Conservation (phyloP, 805 yeast genomes). For the Zygoascus biomembranicola region DNA sequence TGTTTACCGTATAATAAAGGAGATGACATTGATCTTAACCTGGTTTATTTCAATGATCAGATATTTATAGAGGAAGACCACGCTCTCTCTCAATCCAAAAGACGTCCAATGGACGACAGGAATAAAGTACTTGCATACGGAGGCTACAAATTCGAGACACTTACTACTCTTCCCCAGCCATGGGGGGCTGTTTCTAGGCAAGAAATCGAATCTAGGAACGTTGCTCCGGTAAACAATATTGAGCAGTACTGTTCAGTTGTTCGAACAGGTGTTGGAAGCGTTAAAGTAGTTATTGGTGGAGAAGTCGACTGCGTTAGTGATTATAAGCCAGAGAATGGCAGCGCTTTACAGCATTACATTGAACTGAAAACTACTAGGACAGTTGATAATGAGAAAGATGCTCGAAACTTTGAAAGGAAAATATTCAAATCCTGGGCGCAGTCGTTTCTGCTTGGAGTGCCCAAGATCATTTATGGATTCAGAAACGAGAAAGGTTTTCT, state of each 20-base stretch:
- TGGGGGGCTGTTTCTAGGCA: slow-evolving; percentile 61
- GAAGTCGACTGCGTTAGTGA: slow-evolving; percentile 92
- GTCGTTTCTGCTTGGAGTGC: slow-evolving; percentile 79
- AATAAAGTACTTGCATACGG: slow-evolving; percentile 26
- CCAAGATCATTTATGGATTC: slow-evolving; percentile 77
- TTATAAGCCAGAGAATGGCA: slow-evolving; percentile 46
- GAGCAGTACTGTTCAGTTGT: slow-evolving; percentile 80
- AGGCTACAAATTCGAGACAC: slow-evolving; percentile 76
- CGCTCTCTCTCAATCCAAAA: slow-evolving; percentile 19
- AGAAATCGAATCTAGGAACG: slow-evolving; percentile 57
- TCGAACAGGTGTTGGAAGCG: slow-evolving; percentile 71
- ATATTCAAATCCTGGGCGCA: slow-evolving; percentile 86
- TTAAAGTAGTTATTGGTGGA: slow-evolving; percentile 66
- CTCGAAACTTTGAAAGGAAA: slow-evolving; percentile 64
- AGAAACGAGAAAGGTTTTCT: slow-evolving; percentile 65
- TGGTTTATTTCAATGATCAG: slow-evolving; percentile 56
- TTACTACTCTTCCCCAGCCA: slow-evolving; percentile 69
- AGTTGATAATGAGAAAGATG: slow-evolving; percentile 48
- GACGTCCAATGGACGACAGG: slow-evolving; percentile 14
- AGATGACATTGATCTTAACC: slow-evolving; percentile 52
- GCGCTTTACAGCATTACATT: slow-evolving; percentile 55
- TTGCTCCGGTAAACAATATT: slow-evolving; percentile 53
- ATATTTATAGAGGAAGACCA: slow-evolving; percentile 35
- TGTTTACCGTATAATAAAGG: slow-evolving; percentile 53
- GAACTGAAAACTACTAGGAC: slow-evolving; percentile 71